Percentiles rank a stretch among this genome's conserved stretches.
These are phyloP conservation scores for Toxicodendron radicans DNA, from an alignment of 345 rosid species.

Conservation along the genomic window DNA sequence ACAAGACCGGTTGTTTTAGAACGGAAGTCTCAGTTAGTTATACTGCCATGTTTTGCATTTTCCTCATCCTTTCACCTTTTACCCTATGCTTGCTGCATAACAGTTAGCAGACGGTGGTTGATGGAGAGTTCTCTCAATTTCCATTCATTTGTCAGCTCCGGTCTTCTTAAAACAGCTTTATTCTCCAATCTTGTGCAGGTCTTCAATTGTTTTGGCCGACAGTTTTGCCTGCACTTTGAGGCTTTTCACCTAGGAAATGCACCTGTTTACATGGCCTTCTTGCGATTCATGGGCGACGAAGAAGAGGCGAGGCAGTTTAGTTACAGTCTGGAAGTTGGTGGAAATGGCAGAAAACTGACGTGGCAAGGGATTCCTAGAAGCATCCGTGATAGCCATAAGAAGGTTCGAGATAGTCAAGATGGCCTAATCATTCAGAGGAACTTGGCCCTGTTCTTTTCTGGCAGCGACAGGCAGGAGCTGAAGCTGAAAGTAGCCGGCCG, in stretches of 20 bases:
- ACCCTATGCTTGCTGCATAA: not conserved
- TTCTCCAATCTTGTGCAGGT: conserved; percentile 35
- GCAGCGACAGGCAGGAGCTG: conserved; percentile 47
- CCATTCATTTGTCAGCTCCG: not conserved
- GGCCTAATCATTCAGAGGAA: conserved; percentile 53
- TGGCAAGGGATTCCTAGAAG: conserved; percentile 65
- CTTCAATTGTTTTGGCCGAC: conserved; percentile 50
- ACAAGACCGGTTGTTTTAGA: no score
- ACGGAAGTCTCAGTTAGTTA: no score
- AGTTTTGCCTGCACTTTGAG: conserved; percentile 65
- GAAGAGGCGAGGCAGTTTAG: conserved; percentile 48
- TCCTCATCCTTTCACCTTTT: not conserved
- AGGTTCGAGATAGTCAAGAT: conserved; percentile 58
- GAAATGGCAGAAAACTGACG: conserved; percentile 45
- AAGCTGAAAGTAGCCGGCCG: conserved; percentile 52
- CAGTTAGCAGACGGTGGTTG: not conserved
- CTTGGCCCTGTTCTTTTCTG: conserved; percentile 56
- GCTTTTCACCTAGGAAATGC: conserved; percentile 52
- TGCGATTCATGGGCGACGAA: conserved; percentile 59
- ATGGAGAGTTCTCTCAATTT: not conserved
- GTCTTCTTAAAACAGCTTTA: not conserved
- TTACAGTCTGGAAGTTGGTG: conserved; percentile 60
- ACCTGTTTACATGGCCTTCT: conserved; percentile 61
- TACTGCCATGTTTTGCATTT: not conserved
- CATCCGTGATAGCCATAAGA: conserved; percentile 53